phyloP scores from a whole-genome alignment of 768 basidiomycete genomes.

The Rhizopogon vinicolor region DNA sequence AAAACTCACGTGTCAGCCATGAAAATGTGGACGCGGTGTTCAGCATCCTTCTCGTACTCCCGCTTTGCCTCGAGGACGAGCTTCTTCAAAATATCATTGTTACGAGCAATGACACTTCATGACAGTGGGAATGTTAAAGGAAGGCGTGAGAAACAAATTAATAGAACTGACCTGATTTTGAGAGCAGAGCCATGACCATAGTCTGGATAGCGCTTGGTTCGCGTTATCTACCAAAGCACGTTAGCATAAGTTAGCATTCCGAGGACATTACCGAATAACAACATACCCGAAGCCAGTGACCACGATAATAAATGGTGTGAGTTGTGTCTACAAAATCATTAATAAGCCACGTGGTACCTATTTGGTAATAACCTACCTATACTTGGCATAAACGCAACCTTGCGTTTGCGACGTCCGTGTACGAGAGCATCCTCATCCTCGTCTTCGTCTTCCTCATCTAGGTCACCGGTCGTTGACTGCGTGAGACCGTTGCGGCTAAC shows the following conservation, averaged over 20 bases:
- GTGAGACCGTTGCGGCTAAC: constrained; percentile 60
- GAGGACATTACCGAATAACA: constrained; percentile 10
- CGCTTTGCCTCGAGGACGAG: constrained; percentile 84
- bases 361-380: constrained; percentile 45
- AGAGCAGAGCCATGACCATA: constrained; percentile 70
- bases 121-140: constrained; percentile 6
- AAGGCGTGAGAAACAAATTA: constrained; percentile 11
- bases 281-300: constrained; percentile 80
- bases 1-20: constrained; percentile 78
- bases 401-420: constrained; percentile 69
- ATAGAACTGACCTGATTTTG: constrained; percentile 63
- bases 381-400: constrained; percentile 84
- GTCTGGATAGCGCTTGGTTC: constrained; percentile 72
- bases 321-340: constrained; percentile 57
- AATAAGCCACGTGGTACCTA: constrained; percentile 11
- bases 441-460: constrained; percentile 75
- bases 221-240: constrained; percentile 55
- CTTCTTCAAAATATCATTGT: constrained; percentile 83
- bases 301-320: constrained; percentile 86
- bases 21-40: constrained; percentile 86
- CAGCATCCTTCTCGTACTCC: constrained; percentile 88
- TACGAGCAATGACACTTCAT: constrained; percentile 78
- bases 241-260: constrained; percentile 16
- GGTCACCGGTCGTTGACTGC: constrained; percentile 66
- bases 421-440: constrained; percentile 53